Base-by-base conservation (phyloP, 148 eudicot species). In the Rhododendron vialii region DNA sequence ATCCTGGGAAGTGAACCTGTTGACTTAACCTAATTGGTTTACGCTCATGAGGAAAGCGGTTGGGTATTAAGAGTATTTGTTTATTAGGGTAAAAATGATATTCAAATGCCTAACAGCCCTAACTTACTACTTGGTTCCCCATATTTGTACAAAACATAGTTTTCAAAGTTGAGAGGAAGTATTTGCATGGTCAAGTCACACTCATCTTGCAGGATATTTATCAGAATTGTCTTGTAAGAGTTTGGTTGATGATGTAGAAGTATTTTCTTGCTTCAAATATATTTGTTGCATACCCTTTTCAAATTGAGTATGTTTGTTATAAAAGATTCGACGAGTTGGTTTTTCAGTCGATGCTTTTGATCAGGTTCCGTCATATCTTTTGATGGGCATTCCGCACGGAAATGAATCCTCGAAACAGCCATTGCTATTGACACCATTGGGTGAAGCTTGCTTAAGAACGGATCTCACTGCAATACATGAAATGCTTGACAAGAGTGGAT, bases 391-490 rank as follows among this genome's bases (percentile, higher is more conserved):
- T 77, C 83, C 92, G 12, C 91, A 78, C 65, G 93, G 86, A 85
- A 76, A 85, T 83, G 91, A 84, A 82, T 82, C 89, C 65, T 6
- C 79, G 28, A 48, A 75, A 47, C 82, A 86, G 82, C 88, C 92
- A 77, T 57, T 92, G 82, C 22, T 88, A 69, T 76, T 94, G 88
- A 89, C 93, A 13, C 91, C 93, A 3, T 61, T 89, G 45, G 96
- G 96, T 55, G 96, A 94, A 85, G 94, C 95, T 81, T 93, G 96
- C 88, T 85, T 91, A 89, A 90, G 96, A 88, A 91, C 86, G 89
- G 96, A 94, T 91, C 92, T 93, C 74, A 94, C 96, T 8, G 95
- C 96, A 78, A 90, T 94, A 83, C 95, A 93, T 82, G 94, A 94
- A 84, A 91, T 94, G 80, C 78, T 92, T 77, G 96, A 94, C 85